Conservation (phyloP, 495 filamentous ascomycete species). For the Penicillium bialowiezense region DNA sequence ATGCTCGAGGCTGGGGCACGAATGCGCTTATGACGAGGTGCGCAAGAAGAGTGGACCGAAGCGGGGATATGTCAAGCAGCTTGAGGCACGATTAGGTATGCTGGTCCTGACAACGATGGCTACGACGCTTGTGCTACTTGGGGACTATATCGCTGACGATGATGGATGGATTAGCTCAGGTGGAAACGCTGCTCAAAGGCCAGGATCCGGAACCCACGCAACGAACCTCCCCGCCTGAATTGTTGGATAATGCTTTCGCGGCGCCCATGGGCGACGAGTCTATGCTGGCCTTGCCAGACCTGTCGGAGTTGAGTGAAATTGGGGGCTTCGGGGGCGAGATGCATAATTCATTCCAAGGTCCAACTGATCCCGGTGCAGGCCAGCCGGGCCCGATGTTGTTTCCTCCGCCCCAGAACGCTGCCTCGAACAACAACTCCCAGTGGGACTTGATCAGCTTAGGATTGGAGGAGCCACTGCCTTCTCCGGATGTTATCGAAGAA, state of each 20-base stretch:
- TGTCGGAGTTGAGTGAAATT: constrained; percentile 8
- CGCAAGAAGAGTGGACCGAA: constrained; percentile 98
- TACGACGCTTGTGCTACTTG: background rate
- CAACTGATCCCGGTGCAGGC: constrained; percentile 26
- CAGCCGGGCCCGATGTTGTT: constrained; percentile 18
- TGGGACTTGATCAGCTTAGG: constrained; percentile 97
- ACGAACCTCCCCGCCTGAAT: constrained; percentile 18
- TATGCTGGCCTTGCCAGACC: constrained; percentile 22
- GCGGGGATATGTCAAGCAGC: constrained; percentile 94
- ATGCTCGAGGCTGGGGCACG: constrained; percentile 83
- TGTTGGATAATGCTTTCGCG: constrained; percentile 22
- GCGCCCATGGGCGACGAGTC: constrained; percentile 23
- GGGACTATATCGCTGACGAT: constrained; percentile 15
- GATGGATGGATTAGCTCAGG: constrained; percentile 64
- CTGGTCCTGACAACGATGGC: background rate
- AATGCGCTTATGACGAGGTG: constrained; percentile 93
- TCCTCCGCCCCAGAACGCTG: constrained; percentile 16
- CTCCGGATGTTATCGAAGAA: constrained; percentile 85
- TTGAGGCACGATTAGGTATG: constrained; percentile 90
- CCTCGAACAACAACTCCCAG: constrained; percentile 41
- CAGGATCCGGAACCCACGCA: constrained; percentile 30
- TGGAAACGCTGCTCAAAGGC: constrained; percentile 85
- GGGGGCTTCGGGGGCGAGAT: constrained; percentile 19
- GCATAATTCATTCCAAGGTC: constrained; percentile 18
- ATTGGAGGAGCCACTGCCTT: constrained; percentile 85